Evolutionary conservation across 164 flowering plant genomes (phyloP), one percentile per base, ranked within the genome.

Genomic region (Stephania yunnanensis): DNA sequence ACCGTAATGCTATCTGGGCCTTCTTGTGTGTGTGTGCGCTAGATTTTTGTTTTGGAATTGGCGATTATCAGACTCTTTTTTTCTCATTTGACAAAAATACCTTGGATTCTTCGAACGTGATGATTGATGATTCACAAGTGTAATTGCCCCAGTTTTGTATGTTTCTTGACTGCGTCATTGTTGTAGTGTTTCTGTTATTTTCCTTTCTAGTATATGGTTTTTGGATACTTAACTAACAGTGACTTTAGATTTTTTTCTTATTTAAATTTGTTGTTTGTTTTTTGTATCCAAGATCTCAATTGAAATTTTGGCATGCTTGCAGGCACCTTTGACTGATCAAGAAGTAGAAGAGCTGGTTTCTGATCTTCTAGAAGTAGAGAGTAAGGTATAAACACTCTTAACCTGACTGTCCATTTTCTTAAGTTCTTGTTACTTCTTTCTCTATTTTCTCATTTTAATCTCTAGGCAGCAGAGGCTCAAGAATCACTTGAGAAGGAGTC

Each of bases 391-490:
- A 30, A 63, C 64, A 46, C 71, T 70, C 63, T 80, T 71, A 44
- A 8, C 69, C 67, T 65, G 72, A 67, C 73, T 68, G 22, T 75
- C 10, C 53, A 50, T 42, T 50, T 55, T 10, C 36, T 36, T 71
- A 69, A 48, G 17, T 22, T 70, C 2, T 65, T 31, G 58, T 73
- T 65, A 10, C 22, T 72, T 22, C 19, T 64, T 20, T 70, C 22
- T 52, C 69, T 4, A 73, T 74, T 74, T 81, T 66, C 76, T 82
- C 72, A 82, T 86, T 81, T 83, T 83, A 61, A 73, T 83, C 73
- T 79, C 84, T 87, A 96, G 99, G 99, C 99, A 81, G 99, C 99
- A 78, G 99, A 96, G 86, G 98, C 99, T 48, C 99, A 96, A 84
- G 99, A 96, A 86, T 82, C 97, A 52, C 91, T 96, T 71, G 99